These are phyloP conservation scores for Trichophyton mentagrophytes DNA, from an alignment of 2,329 filamentous ascomycete genomes.

Conservation along the genomic window DNA sequence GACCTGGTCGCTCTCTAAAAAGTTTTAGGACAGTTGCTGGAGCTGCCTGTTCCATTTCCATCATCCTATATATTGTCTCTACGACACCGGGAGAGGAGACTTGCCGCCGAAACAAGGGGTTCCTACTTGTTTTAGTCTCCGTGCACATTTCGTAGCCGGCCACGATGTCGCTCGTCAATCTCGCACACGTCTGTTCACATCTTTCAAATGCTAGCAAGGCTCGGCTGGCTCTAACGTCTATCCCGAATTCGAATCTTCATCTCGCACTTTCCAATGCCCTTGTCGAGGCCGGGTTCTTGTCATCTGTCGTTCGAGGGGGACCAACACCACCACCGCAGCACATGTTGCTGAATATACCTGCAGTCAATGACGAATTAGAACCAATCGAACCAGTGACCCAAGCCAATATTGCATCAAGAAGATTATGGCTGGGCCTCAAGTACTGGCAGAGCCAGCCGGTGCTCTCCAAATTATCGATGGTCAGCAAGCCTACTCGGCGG, in stretches of 20 bases:
- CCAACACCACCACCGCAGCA: constrained; percentile 42
- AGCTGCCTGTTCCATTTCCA: neutral
- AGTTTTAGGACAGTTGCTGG: neutral
- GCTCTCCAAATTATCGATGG: constrained; percentile 49
- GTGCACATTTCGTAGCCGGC: neutral
- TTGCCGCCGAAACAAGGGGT: neutral
- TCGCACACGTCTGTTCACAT: constrained; percentile 75
- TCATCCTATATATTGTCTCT: neutral
- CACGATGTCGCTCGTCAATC: constrained; percentile 58
- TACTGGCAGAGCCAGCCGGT: constrained; percentile 79
- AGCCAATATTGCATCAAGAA: constrained; percentile 57
- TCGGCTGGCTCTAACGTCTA: constrained; percentile 71
- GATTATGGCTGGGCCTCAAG: constrained; percentile 82
- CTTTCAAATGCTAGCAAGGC: constrained; percentile 78
- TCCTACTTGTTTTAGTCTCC: neutral
- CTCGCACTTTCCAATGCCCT: constrained; percentile 62
- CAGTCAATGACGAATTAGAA: constrained; percentile 26
- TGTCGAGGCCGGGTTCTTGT: constrained; percentile 71
- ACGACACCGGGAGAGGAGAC: neutral
- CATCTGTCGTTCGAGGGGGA: constrained; percentile 63
- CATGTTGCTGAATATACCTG: constrained; percentile 41
- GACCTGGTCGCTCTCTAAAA: neutral
- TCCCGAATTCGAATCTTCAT: constrained; percentile 70
- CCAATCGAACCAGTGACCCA: constrained; percentile 45
- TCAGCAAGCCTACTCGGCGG: constrained; percentile 62